Evolutionary conservation across 345 rosid species (phyloP), one percentile per base, ranked within the genome.

Genomic region (Corchorus olitorius): DNA sequence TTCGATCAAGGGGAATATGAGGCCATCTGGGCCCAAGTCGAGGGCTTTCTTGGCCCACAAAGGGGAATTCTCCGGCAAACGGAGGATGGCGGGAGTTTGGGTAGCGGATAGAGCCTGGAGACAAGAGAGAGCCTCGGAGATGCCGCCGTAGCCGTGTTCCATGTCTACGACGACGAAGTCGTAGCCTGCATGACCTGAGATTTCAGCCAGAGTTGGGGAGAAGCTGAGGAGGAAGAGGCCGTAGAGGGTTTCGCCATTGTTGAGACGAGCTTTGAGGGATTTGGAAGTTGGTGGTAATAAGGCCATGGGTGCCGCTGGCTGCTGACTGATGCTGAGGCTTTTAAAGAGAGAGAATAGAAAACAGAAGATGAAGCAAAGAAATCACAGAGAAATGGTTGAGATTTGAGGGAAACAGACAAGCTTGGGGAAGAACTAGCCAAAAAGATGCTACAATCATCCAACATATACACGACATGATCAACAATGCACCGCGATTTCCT

Each of bases 131-230:
- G 87, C 85, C 41, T 82, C 73, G 14, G 78, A 74, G 46, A 82
- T 82, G 60, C 83, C 85, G 5, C 85, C 85, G 50, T 80, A 80
- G 19, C 85, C 85, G 8, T 82, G 87, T 64, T 84, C 87, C 87
- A 84, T 82, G 81, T 84, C 87, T 10, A 84, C 59, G 35, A 84
- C 85, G 5, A 75, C 87, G 75, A 82, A 84, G 66, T 79, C 87
- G 56, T 84, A 82, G 15, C 85, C 85, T 3, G 87, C 75, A 1
- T 70, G 81, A 46, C 78, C 85, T 15, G 83, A 76, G 35, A 84
- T 82, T 73, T 82, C 87, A 0, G 85, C 85, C 11, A 82, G 61
- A 7, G 85, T 82, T 0, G 87, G 80, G 16, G 79, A 82, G 83
- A 82, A 82, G 54, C 85, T 80, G 53, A 82, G 70, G 49, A 82